phyloP scores from a whole-genome alignment of 257 asterid species.

The Solanum rostratum region DNA sequence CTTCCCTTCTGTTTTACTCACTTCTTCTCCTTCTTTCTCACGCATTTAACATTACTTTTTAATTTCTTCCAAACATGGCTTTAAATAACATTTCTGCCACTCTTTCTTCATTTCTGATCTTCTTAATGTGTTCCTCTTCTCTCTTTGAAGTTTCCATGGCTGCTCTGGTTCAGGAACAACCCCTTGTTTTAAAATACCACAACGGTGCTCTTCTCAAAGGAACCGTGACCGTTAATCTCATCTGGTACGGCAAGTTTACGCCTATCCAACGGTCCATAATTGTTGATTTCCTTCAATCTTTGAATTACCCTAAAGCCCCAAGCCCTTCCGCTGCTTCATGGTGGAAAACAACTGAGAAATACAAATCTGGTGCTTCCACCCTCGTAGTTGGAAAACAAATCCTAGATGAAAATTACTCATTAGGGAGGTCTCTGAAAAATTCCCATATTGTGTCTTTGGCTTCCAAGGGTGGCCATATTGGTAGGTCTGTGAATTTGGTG shows the following conservation, averaged over 20 bases:
- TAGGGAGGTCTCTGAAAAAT: slow-evolving; percentile 43
- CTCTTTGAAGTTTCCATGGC: slow-evolving; percentile 20
- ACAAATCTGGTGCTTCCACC: slow-evolving; percentile 28
- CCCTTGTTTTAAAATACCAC: slow-evolving; percentile 44
- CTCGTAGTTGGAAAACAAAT: slow-evolving; percentile 41
- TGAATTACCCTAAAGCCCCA: slow-evolving; percentile 11
- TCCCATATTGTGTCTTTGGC: slow-evolving; percentile 43
- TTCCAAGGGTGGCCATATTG: slow-evolving; percentile 36
- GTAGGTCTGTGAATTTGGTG: slow-evolving; percentile 51
- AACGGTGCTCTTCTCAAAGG: slow-evolving; percentile 49
- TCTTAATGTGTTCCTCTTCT: slow-evolving; percentile 11
- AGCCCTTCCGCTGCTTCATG: slow-evolving; percentile 46
- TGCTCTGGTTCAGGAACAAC: slow-evolving; percentile 40
- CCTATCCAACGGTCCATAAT: slow-evolving; percentile 44
- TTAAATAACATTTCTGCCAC: slow-evolving; percentile 16
- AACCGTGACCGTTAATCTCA: slow-evolving; percentile 36
- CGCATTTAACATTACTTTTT: not conserved
- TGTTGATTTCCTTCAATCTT: slow-evolving; percentile 52
- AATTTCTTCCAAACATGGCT: slow-evolving; percentile 4
- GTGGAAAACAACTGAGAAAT: slow-evolving; percentile 37
- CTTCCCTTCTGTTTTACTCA: not conserved
- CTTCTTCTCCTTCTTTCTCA: too few species aligned
- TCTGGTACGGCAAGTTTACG: slow-evolving; percentile 60
- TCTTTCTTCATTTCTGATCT: not conserved
- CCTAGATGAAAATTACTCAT: slow-evolving; percentile 35